phyloP scores from a whole-genome alignment of 441 rosid genomes.

The Jatropha podagrica region DNA sequence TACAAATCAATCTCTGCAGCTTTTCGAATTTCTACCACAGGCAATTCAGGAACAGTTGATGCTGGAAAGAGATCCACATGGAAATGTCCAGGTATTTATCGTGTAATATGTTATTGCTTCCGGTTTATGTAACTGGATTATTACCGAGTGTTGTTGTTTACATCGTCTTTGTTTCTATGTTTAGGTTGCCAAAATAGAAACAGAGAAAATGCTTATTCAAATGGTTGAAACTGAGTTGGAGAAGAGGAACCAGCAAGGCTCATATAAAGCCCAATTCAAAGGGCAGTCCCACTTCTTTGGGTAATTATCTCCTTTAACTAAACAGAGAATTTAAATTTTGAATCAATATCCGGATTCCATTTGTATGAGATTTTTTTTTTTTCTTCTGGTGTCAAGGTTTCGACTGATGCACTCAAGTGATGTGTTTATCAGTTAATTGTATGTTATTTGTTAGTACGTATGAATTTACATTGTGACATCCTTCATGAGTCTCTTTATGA shows the following conservation, averaged over 20 bases:
- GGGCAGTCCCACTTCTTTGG: slow-evolving; percentile 99
- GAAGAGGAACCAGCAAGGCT: slow-evolving; percentile 81
- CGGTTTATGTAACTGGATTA: neutral
- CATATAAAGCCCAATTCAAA: slow-evolving; percentile 65
- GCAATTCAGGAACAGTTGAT: slow-evolving; percentile 95
- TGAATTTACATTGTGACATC: neutral
- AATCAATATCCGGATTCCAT: neutral
- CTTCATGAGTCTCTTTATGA: neutral
- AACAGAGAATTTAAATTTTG: neutral
- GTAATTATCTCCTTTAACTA: slow-evolving; percentile 37
- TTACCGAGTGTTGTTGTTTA: slow-evolving; percentile 5
- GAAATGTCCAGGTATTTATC: slow-evolving; percentile 90
- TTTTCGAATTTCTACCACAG: slow-evolving; percentile 81
- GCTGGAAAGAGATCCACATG: slow-evolving; percentile 99
- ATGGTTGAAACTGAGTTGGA: slow-evolving; percentile 98
- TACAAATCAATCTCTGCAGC: slow-evolving; percentile 61
- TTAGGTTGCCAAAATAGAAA: slow-evolving; percentile 97
- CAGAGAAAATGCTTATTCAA: slow-evolving; percentile 99
- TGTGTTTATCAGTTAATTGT: no score
- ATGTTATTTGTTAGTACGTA: no score
- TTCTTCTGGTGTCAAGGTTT: neutral
- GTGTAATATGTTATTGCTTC: slow-evolving; percentile 11
- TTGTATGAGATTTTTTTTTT: neutral
- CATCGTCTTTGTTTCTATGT: neutral
- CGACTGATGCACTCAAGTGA: neutral